Conservation (phyloP, 176 grass and related monocot genomes). For the Saccharum officinarum region DNA sequence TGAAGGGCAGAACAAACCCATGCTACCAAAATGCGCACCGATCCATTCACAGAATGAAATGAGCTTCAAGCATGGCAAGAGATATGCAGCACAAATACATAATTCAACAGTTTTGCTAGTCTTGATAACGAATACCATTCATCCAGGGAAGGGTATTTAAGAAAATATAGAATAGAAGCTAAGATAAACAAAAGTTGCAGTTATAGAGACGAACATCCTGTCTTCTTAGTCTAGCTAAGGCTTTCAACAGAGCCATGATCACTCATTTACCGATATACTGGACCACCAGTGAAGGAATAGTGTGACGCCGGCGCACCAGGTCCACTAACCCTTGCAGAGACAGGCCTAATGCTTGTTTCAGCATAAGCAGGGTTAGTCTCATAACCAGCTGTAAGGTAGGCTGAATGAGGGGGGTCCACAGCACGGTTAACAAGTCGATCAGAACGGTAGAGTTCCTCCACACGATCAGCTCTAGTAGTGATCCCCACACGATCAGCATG, state of each 20-base stretch:
- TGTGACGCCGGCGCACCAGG: constrained; percentile 26
- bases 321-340: constrained; percentile 25
- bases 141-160: constrained; percentile 9
- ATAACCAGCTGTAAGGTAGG: constrained; percentile 13
- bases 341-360: constrained; percentile 25
- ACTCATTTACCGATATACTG: constrained; percentile 48
- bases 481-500: constrained; percentile 31
- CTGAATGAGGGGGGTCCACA: constrained; percentile 21
- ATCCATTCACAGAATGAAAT: constrained; percentile 4
- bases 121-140: neutral
- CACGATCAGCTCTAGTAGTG: neutral
- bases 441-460: constrained; percentile 37
- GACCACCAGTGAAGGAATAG: constrained; percentile 47
- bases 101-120: constrained; percentile 3
- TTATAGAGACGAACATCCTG: constrained; percentile 3
- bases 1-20: neutral
- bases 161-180: neutral
- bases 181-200: neutral
- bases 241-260: constrained; percentile 1
- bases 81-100: neutral
- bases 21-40: neutral
- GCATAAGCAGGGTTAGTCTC: constrained; percentile 45
- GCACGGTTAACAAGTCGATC: constrained; percentile 7
- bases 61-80: neutral
- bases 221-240: neutral